Conservation (phyloP, 306 rosid genomes). For the Vigna trinervia region DNA sequence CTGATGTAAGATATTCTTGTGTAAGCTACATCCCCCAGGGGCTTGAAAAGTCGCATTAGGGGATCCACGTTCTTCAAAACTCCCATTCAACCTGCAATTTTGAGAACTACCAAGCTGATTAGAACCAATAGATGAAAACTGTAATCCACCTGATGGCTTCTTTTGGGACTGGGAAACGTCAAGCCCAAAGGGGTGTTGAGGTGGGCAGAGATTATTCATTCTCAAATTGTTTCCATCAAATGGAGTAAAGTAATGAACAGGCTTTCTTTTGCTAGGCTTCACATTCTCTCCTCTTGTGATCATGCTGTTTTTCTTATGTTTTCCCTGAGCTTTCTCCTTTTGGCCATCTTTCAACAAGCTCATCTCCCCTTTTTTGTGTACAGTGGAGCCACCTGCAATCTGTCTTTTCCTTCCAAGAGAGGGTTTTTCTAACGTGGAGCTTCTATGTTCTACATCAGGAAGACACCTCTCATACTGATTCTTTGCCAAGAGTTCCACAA, state of each 20-base stretch:
- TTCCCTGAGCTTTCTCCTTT: constrained; percentile 57
- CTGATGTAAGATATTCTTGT: constrained; percentile 57
- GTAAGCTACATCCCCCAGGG: constrained; percentile 65
- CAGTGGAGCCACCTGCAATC: constrained; percentile 45
- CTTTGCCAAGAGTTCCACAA: constrained; percentile 91
- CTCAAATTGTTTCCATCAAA: constrained; percentile 49
- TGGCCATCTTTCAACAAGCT: constrained; percentile 54
- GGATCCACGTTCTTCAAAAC: constrained; percentile 56
- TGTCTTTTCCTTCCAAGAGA: constrained; percentile 57
- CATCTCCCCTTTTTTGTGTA: constrained; percentile 50
- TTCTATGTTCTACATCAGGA: constrained; percentile 60
- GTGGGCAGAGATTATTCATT: constrained; percentile 53
- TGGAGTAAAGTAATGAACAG: constrained; percentile 59
- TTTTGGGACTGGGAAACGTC: constrained; percentile 64
- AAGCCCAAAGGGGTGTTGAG: constrained; percentile 53
- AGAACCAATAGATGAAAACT: constrained; percentile 60
- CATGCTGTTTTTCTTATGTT: constrained; percentile 53
- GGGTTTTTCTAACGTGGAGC: constrained; percentile 48
- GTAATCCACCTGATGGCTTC: constrained; percentile 63
- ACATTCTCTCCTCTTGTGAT: constrained; percentile 52
- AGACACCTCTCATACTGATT: constrained; percentile 86
- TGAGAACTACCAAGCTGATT: constrained; percentile 58
- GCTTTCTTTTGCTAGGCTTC: constrained; percentile 59
- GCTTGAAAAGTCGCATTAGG: constrained; percentile 55
- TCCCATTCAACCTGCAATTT: constrained; percentile 59